Conservation (phyloP, 2,329 filamentous ascomycete genomes). For the Verticillium nubilum region DNA sequence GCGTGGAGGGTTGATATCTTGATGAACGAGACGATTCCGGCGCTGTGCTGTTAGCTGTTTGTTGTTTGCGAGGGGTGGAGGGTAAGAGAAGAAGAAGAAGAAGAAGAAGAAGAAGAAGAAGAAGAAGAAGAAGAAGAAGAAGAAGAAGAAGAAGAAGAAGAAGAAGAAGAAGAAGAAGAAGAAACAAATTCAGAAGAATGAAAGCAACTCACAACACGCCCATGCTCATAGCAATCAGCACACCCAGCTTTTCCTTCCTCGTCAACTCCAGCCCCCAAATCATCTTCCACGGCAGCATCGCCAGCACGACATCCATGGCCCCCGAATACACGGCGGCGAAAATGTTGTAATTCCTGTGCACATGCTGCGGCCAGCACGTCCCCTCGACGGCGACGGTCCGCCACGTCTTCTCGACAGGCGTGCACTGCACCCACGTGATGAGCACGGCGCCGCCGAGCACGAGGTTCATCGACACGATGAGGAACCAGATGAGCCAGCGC, state of each 20-base stretch:
- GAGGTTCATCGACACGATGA: slow-evolving; percentile 18
- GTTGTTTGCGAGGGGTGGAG: no score
- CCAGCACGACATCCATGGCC: slow-evolving; percentile 31
- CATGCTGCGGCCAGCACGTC: slow-evolving; percentile 17
- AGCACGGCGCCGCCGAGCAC: not conserved
- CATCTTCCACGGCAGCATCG: slow-evolving; percentile 33
- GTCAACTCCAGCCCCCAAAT: slow-evolving; percentile 33
- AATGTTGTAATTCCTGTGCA: slow-evolving; percentile 23
- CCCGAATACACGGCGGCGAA: slow-evolving; percentile 25
- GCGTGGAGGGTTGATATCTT: slow-evolving; percentile 21
- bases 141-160: not conserved
- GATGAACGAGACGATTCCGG: slow-evolving; percentile 23
- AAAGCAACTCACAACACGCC: slow-evolving; percentile 29
- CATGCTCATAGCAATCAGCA: slow-evolving; percentile 35
- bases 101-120: not conserved
- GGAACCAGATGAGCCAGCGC: slow-evolving; percentile 18
- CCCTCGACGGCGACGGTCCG: slow-evolving; percentile 13
- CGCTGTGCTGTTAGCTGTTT: slow-evolving; percentile 14
- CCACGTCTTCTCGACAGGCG: slow-evolving; percentile 18
- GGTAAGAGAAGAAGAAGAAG: not conserved
- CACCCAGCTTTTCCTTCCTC: slow-evolving; percentile 32
- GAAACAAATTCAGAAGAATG: not conserved
- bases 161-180: not conserved
- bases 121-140: not conserved
- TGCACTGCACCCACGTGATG: slow-evolving; percentile 1